A percentile compares a stretch with the other conserved stretches of the same genome.
These are phyloP conservation scores for Blastocladiella britannica DNA, from an alignment of 192 early-diverging fungal species.

Conservation along the genomic window DNA sequence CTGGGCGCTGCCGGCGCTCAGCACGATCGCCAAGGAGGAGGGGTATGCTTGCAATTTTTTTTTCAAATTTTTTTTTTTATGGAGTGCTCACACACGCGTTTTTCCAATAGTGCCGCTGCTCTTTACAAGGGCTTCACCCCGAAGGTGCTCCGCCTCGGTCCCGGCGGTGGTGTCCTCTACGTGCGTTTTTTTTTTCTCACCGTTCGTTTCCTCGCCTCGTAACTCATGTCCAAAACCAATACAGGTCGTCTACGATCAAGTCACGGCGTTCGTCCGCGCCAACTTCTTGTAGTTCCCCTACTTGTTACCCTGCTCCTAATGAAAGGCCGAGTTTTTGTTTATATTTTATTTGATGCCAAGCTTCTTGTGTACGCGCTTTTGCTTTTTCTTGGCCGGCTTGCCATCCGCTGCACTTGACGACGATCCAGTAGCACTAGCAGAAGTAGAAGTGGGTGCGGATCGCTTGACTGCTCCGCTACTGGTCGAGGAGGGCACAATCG, in stretches of 20 bases:
- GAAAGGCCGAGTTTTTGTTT: too few relatives aligned
- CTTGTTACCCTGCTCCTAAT: too few relatives aligned
- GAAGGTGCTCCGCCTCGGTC: slow-evolving; percentile 85
- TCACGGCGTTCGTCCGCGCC: slow-evolving; percentile 65
- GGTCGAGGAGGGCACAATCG: too few relatives aligned
- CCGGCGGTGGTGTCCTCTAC: slow-evolving; percentile 35
- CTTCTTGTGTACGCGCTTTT: too few relatives aligned
- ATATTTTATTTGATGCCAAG: too few relatives aligned
- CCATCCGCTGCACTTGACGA: too few relatives aligned
- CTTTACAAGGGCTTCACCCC: slow-evolving; percentile 92
- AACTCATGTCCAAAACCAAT: slow-evolving; percentile 40
- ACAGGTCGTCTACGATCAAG: slow-evolving; percentile 74
- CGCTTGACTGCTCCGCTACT: too few relatives aligned
- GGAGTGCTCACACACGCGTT: background rate
- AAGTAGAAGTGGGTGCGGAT: too few relatives aligned
- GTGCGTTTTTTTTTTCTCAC: slow-evolving; percentile 7
- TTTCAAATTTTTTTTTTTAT: background rate
- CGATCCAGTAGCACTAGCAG: too few relatives aligned
- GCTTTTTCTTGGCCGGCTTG: too few relatives aligned
- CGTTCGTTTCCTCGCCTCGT: slow-evolving; percentile 5
- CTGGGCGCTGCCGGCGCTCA: slow-evolving; percentile 62
- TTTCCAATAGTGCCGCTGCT: slow-evolving; percentile 30
- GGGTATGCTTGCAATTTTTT: slow-evolving; percentile 27
- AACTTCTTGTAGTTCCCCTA: slow-evolving; percentile 41
- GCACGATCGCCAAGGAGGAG: slow-evolving; percentile 66